Conservation (phyloP, 2,329 filamentous ascomycete genomes). For the Colletotrichum melonis region DNA sequence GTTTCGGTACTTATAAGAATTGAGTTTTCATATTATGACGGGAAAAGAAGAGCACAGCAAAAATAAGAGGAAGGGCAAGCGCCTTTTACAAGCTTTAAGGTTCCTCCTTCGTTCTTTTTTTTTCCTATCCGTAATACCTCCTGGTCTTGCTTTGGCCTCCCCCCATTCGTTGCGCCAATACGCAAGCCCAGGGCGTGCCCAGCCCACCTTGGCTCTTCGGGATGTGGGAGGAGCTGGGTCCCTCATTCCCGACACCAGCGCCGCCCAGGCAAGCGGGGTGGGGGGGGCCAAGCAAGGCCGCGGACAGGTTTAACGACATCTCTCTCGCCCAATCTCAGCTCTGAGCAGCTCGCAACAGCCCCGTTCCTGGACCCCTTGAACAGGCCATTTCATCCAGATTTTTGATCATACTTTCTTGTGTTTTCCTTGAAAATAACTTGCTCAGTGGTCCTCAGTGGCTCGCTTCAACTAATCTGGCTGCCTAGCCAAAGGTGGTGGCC, state of each 20-base stretch:
- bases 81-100: neutral
- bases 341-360: slow-evolving; percentile 12
- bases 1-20: neutral
- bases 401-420: neutral
- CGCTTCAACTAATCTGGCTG: too few relatives aligned
- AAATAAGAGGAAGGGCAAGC: neutral
- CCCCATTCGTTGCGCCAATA: neutral
- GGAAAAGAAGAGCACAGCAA: neutral
- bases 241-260: slow-evolving; percentile 2
- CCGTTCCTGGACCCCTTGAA: slow-evolving; percentile 4
- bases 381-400: neutral
- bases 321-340: neutral
- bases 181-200: neutral
- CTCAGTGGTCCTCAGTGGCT: neutral
- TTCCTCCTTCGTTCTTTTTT: neutral
- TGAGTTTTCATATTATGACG: neutral
- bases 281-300: too few relatives aligned
- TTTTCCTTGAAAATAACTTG: slow-evolving; percentile 3
- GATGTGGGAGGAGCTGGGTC: slow-evolving; percentile 20
- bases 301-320: neutral
- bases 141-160: neutral
- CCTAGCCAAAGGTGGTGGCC: too few relatives aligned
- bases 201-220: neutral
- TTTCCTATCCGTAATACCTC: neutral
- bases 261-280: too few relatives aligned